A percentile compares a stretch with the other conserved stretches of the same genome.
Conservation (phyloP, 2,329 filamentous ascomycete species). For the Colletotrichum navitas region DNA sequence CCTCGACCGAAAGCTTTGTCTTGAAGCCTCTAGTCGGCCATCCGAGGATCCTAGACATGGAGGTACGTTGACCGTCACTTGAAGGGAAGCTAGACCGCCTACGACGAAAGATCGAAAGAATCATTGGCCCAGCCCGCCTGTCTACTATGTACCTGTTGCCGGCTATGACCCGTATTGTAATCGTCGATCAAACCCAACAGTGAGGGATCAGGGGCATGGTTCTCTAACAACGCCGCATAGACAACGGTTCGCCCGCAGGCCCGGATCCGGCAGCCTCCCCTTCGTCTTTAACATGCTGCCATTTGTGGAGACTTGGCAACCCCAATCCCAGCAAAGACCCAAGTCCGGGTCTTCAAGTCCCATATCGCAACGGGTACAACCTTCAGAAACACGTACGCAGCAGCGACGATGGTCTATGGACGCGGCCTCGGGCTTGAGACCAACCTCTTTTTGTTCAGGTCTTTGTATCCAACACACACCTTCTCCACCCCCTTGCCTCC, state of each 20-base stretch:
- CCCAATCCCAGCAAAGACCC: background rate
- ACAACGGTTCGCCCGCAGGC: slow-evolving; percentile 16
- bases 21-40: slow-evolving; percentile 21
- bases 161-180: background rate
- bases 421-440: slow-evolving; percentile 26
- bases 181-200: slow-evolving; percentile 32
- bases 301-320: slow-evolving; percentile 16
- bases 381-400: background rate
- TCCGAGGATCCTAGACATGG: slow-evolving; percentile 17
- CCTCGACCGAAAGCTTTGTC: slow-evolving; percentile 30
- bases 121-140: background rate
- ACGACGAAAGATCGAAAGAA: background rate
- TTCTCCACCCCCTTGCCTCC: background rate
- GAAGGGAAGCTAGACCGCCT: background rate
- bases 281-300: background rate
- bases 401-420: slow-evolving; percentile 16
- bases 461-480: slow-evolving; percentile 5
- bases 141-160: slow-evolving; percentile 8
- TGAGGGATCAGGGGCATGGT: background rate
- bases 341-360: background rate
- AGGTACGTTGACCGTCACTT: slow-evolving; percentile 11
- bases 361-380: background rate
- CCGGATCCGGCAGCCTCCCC: background rate
- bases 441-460: slow-evolving; percentile 13
- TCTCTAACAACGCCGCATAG: slow-evolving; percentile 19